Percentiles rank a stretch among this genome's conserved stretches.
phyloP scores from a whole-genome alignment of 1,284 basidiomycete genomes.

The Lentinula novae-zelandiae region DNA sequence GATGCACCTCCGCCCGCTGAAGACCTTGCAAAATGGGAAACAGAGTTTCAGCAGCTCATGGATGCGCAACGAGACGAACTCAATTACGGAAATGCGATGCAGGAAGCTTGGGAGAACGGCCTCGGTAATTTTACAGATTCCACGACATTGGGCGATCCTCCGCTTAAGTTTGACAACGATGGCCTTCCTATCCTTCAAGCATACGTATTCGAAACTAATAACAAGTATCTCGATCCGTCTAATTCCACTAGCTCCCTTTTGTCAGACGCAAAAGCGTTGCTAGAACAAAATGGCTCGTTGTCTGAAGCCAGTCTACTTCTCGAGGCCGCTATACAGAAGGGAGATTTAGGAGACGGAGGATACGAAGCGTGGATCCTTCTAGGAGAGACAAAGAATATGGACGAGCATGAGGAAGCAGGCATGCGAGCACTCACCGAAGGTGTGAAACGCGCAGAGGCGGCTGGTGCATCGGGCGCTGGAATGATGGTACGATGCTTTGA shows the following conservation, averaged over 20 bases:
- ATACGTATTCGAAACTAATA: slow-evolving; percentile 72
- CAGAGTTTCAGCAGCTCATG: slow-evolving; percentile 83
- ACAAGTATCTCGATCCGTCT: slow-evolving; percentile 61
- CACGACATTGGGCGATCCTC: slow-evolving; percentile 30
- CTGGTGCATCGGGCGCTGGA: slow-evolving; percentile 67
- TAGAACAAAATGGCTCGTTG: slow-evolving; percentile 79
- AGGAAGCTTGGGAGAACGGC: slow-evolving; percentile 59
- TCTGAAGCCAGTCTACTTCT: slow-evolving; percentile 82
- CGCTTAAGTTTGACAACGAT: slow-evolving; percentile 59
- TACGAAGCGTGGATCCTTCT: slow-evolving; percentile 93
- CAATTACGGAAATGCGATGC: slow-evolving; percentile 59
- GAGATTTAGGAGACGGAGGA: slow-evolving; percentile 72
- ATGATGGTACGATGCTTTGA: slow-evolving; percentile 63
- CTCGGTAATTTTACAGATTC: slow-evolving; percentile 38
- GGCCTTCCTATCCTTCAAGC: slow-evolving; percentile 69
- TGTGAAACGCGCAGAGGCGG: slow-evolving; percentile 59
- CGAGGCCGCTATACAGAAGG: slow-evolving; percentile 84
- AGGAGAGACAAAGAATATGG: slow-evolving; percentile 94
- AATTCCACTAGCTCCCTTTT: slow-evolving; percentile 56
- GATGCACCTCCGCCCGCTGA: slow-evolving; percentile 53
- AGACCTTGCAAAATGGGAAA: slow-evolving; percentile 84
- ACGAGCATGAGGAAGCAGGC: slow-evolving; percentile 83
- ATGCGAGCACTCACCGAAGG: slow-evolving; percentile 74
- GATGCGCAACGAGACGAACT: slow-evolving; percentile 59
- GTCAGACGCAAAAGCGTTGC: slow-evolving; percentile 65